Evolutionary conservation across 2,329 filamentous ascomycete genomes (phyloP).

Genomic region (Cephalotrichum gorgonifer): DNA sequence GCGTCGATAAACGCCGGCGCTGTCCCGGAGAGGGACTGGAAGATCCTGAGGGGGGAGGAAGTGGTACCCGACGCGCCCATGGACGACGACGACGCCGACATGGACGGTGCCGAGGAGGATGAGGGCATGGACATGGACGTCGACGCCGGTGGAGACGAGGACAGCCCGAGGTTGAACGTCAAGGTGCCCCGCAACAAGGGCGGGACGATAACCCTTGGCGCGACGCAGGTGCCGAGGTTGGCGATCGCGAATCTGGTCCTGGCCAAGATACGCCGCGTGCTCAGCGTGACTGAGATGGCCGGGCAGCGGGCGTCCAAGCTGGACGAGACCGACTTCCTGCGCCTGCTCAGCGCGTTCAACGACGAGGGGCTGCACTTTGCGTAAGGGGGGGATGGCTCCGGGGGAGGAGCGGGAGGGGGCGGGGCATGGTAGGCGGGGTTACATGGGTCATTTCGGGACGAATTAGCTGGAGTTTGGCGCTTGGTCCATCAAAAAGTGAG

Average conservation of each 20-base stretch:
- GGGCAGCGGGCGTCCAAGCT: constrained; percentile 78
- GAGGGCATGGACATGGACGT: constrained; percentile 38
- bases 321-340: constrained; percentile 87
- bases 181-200: constrained; percentile 17
- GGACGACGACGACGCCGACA: constrained; percentile 26
- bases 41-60: constrained; percentile 21
- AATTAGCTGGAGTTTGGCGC: background rate
- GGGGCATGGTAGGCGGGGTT: background rate
- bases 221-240: constrained; percentile 46
- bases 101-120: constrained; percentile 27
- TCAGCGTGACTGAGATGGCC: constrained; percentile 70
- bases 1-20: constrained; percentile 77
- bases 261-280: constrained; percentile 75
- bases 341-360: constrained; percentile 73
- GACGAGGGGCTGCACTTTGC: constrained; percentile 83
- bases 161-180: constrained; percentile 71
- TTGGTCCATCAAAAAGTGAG: background rate
- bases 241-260: constrained; percentile 74
- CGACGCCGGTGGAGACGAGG: constrained; percentile 70
- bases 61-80: constrained; percentile 31
- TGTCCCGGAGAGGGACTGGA: constrained; percentile 48
- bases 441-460: background rate
- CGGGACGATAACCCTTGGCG: background rate
- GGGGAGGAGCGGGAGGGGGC: no score
- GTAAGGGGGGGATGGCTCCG: constrained; percentile 19